phyloP scores from a whole-genome alignment of 148 eudicot species.

The Pouteria glomerata region DNA sequence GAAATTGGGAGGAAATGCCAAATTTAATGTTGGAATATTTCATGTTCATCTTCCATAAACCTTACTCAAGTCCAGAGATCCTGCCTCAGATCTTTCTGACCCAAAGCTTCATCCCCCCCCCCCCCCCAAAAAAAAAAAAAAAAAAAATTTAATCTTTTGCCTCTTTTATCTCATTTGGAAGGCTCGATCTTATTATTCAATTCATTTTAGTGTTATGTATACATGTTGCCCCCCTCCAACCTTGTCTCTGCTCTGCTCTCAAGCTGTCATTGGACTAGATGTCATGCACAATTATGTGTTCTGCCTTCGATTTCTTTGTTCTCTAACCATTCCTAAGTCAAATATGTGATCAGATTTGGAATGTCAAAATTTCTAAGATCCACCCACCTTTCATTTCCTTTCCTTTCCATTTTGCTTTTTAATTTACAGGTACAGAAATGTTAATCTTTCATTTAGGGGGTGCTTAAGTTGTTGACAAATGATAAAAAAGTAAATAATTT shows the following conservation, averaged over 20 bases:
- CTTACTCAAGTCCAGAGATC: too few species aligned
- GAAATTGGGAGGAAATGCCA: slow-evolving; percentile 16
- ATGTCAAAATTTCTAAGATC: neutral
- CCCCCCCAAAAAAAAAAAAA: too few species aligned
- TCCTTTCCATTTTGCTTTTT: too few species aligned
- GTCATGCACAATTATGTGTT: slow-evolving; percentile 8
- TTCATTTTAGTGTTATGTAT: neutral
- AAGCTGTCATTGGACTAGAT: slow-evolving; percentile 18
- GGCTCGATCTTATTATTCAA: slow-evolving; percentile 12
- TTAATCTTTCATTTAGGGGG: neutral
- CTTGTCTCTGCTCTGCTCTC: slow-evolving; percentile 8
- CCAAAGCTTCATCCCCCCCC: too few species aligned
- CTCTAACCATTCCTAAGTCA: slow-evolving; percentile 1
- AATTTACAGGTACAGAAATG: neutral
- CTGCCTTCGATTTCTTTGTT: neutral
- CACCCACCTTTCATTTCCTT: neutral
- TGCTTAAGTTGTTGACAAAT: too few species aligned
- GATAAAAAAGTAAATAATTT: too few species aligned
- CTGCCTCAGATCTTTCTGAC: too few species aligned
- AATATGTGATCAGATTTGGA: neutral
- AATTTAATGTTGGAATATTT: slow-evolving; percentile 18
- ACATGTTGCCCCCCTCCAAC: too few species aligned
- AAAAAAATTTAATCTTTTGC: too few species aligned
- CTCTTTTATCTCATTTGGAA: slow-evolving; percentile 25
- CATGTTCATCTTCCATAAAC: too few species aligned